Base-by-base conservation (phyloP, 2,329 filamentous ascomycete genomes). In the Fusarium floridanum region DNA sequence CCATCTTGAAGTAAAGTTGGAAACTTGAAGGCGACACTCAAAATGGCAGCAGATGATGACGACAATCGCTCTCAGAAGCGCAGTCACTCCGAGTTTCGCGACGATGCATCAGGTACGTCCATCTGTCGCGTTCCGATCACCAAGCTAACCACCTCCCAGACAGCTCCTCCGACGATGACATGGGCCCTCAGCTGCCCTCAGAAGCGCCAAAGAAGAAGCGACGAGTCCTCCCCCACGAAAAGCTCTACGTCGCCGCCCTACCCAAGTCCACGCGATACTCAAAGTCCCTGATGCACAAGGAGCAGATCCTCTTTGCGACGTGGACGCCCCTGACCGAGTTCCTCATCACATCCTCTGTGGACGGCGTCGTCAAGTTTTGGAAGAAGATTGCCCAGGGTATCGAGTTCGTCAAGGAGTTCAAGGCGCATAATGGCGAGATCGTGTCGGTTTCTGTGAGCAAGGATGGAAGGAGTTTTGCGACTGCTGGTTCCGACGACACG, bases 341-440 rank as follows among this genome's bases (percentile, higher is more conserved):
- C 81, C 87, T 99, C 41, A 97, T 99, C 72, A 99, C 97, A 1
- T 94, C 94, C 71, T 98, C 97, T 0, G 86, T 94, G 50, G 97
- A 99, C 81, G 97, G 97, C n/a, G 93, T 96, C 1, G 96, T 98
- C 77, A 99, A 99, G 83, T 99, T 99, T 83, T 99, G 97, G 97
- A 99, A 99, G 86, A 99, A 99, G 85, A 90, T 94, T 74, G 92
- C 91, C 2, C 92, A 94, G 37, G 94, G 94, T 1, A 94, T 99
- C 68, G 97, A 99, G 84, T 99, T 99, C 80, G 96, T 98, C 63
- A 99, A 99, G 85, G 95, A 99, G 84, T 99, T 98, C 85, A 93
- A 92, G 80, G 95, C 97, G 9, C 97, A 99, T 84, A 88, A 90
- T 67, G 94, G 94, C 61, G 94, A 97, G 80, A 94, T 98, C 80